Evolutionary conservation across 257 asterid species (phyloP).

Genomic region (Scutellaria minor): DNA sequence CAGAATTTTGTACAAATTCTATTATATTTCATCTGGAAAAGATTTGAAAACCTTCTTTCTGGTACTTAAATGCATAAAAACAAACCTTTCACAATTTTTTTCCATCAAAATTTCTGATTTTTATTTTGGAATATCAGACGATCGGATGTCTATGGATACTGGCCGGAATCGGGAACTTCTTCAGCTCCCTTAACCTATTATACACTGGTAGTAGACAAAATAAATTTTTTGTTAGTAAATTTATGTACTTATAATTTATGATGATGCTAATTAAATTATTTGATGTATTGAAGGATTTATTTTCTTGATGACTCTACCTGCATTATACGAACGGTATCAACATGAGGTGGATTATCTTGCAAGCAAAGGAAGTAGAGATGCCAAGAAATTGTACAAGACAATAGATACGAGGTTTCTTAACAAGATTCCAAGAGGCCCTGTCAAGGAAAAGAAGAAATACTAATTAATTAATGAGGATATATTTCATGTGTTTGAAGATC

Average conservation of each 20-base stretch:
- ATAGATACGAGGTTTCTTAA: constrained; percentile 63
- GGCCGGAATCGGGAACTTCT: constrained; percentile 69
- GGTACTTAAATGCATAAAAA: constrained; percentile 44
- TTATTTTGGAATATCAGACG: constrained; percentile 43
- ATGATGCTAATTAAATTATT: background rate
- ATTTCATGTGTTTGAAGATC: background rate
- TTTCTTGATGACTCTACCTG: constrained; percentile 63
- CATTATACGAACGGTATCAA: constrained; percentile 68
- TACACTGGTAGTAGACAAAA: constrained; percentile 50
- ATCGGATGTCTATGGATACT: constrained; percentile 62
- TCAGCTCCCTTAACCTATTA: constrained; percentile 70
- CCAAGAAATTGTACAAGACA: constrained; percentile 63
- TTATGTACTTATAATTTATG: too few species aligned
- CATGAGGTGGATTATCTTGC: constrained; percentile 74
- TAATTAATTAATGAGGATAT: constrained; percentile 22
- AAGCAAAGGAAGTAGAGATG: constrained; percentile 57
- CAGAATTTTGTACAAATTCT: constrained; percentile 49
- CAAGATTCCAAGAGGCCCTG: constrained; percentile 93
- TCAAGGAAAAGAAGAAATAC: constrained; percentile 66
- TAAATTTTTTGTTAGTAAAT: too few species aligned
- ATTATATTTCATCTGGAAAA: constrained; percentile 72
- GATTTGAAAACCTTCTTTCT: constrained; percentile 66
- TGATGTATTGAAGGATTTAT: constrained; percentile 55
- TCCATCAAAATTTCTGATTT: background rate
- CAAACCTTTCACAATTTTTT: too few species aligned